These are phyloP conservation scores for Fragilaria radians DNA, from an alignment of 108 stramenopile species.

Conservation along the genomic window DNA sequence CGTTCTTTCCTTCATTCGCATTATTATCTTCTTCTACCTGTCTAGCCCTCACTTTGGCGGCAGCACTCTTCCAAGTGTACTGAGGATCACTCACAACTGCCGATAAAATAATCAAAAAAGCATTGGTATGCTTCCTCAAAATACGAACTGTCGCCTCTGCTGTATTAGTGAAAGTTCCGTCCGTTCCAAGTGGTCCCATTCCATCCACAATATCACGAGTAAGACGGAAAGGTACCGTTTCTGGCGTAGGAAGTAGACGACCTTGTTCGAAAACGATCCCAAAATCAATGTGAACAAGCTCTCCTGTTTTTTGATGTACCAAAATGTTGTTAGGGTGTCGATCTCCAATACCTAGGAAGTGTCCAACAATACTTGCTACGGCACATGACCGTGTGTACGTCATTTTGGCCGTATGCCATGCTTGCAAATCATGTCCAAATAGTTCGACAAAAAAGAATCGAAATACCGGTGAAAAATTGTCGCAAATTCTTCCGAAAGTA, in stretches of 20 bases:
- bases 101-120: constrained; percentile 89
- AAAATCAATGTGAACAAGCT: constrained; percentile 99
- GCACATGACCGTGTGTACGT: constrained; percentile 91
- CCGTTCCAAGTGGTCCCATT: constrained; percentile 87
- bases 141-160: constrained; percentile 78
- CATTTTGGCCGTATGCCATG: constrained; percentile 84
- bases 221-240: constrained; percentile 96
- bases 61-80: constrained; percentile 89
- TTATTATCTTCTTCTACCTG: constrained; percentile 25
- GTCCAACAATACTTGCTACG: constrained; percentile 92
- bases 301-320: constrained; percentile 82
- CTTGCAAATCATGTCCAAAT: constrained; percentile 73
- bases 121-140: constrained; percentile 67
- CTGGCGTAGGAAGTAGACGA: constrained; percentile 80
- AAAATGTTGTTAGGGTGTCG: constrained; percentile 95
- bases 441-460: constrained; percentile 95
- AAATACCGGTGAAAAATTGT: constrained; percentile 84
- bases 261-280: constrained; percentile 99
- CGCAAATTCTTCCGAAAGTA: constrained; percentile 57
- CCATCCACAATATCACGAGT: constrained; percentile 97
- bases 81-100: constrained; percentile 94
- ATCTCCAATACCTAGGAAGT: constrained; percentile 98
- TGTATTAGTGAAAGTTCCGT: constrained; percentile 78
- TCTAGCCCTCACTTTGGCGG: constrained; percentile 50
- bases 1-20: constrained; percentile 13